Base-by-base conservation (phyloP, 768 basidiomycete species). In the Lentinula guzmanii region DNA sequence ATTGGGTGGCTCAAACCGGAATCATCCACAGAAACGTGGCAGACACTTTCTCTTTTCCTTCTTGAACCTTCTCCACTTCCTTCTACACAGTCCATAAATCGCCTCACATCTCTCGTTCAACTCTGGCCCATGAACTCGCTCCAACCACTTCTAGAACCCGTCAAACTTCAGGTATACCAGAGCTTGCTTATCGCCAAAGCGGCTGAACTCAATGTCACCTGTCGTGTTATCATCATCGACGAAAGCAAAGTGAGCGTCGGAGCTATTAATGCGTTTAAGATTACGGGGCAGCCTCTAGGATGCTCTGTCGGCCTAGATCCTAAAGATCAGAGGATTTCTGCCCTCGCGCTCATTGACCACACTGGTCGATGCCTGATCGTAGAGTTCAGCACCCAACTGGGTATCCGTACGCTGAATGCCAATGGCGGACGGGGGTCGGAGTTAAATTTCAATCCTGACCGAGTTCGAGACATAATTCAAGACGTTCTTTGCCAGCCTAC, bases 271-370 rank as follows among this genome's bases (percentile, higher is more conserved):
- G 24, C 33, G 2, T 52, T 60, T 39, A 37, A 35, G n/a, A 28
- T 21, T 28, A 21, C 24, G 3, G 21, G 4, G 4, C 18, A 45
- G 15, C 76, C 79, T 11, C 69, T 86, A 62, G 85, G 84, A 1
- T 69, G 85, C 33, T 79, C 85, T 5, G 78, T 82, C 4, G 81
- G 79, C 1, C 84, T 60, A 13, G 34, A 82, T 65, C 73, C 77
- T 1, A 63, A 70, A 18, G 63, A 68, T 9, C 82, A 82, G 1
- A 65, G 66, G 16, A 72, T 87, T 41, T 65, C 75, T 46, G 77
- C 77, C 0, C 73, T 87, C 24, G 81, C 82, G 6, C 72, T 86
- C 60, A 71, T 77, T 9, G 74, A 79, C 52, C 70, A 72, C 34
- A 64, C 67, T 15, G 69, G 70, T n/a, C 50, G 21, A 43, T 77